Evolutionary conservation across 2,329 filamentous ascomycete species (phyloP).

Genomic region (Botrytis fragariae): DNA sequence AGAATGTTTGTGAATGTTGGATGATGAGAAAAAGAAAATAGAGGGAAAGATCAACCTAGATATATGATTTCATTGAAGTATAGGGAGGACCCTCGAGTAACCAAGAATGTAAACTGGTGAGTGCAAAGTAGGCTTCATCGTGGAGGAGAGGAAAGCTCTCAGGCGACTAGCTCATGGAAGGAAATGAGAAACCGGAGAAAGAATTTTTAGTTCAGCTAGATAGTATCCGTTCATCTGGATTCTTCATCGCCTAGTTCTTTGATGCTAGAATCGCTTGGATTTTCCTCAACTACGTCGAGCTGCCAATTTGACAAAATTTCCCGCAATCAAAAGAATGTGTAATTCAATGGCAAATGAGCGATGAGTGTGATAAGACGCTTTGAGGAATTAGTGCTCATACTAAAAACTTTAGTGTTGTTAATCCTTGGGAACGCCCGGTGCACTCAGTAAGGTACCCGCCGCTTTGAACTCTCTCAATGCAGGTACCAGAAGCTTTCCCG

Average conservation of each 20-base stretch:
- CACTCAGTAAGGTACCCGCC: background rate
- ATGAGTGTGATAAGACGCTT: background rate
- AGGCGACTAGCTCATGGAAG: background rate
- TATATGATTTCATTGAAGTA: slow-evolving; percentile 6
- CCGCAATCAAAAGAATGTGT: background rate
- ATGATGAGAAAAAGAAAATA: slow-evolving; percentile 2
- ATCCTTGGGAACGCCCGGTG: background rate
- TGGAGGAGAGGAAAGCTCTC: background rate
- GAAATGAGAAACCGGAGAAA: background rate
- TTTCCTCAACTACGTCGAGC: background rate
- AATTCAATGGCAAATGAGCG: background rate
- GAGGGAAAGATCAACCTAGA: background rate
- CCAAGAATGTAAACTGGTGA: background rate
- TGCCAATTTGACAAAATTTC: background rate
- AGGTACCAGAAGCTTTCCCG: background rate
- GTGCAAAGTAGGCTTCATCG: background rate
- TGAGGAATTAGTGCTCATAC: slow-evolving; percentile 9
- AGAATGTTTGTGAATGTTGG: background rate
- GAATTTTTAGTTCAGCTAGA: background rate
- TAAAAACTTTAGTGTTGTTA: background rate
- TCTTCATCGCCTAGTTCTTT: background rate
- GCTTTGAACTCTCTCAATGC: background rate
- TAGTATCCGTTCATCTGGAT: background rate
- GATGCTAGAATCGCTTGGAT: background rate
- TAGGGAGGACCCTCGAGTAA: background rate